Evolutionary conservation across 2,329 filamentous ascomycete genomes (phyloP), one percentile per base, ranked within the genome.

Genomic region (Colletotrichum caudatum): DNA sequence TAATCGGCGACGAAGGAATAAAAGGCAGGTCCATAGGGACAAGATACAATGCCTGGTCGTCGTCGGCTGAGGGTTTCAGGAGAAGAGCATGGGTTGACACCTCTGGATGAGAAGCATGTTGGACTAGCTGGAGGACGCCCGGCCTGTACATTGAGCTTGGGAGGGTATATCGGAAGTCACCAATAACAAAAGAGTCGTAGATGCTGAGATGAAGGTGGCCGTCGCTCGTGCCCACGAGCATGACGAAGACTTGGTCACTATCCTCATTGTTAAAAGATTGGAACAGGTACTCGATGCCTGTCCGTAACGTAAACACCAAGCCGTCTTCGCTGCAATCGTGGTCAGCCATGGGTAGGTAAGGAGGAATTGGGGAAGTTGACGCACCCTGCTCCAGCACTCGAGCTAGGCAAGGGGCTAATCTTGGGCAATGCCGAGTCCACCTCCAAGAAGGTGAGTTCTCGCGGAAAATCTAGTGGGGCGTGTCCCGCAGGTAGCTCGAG

Each of bases 1-100:
- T 93, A 67, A 94, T 89, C 3, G 93, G 93, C 2, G 91, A 92
- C 18, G 91, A 91, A 3, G 91, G 90, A 59, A 97, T 89, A 77
- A 97, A 97, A 0, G 91, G 90, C n/a, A 97, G 84, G 75, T 97
- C 93, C 78, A 97, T 89, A 1, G 93, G 93, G 0, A 95, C 84
- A n/a, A 95, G 82, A 71, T 89, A 87, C 12, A 92, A 78, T 1
- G 84, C 76, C 7, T 83, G 79, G 20, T 80, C 74, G 37, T 84
- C 80, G 7, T 84, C 80, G 1, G 80, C 78, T 26, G 83, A 80
- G n/a, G 82, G 80, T 64, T 82, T 82, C 74, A 92, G 84, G 11
- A 97, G 80, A 1, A 98, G 84, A 12, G 90, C 86, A 79, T 97
- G 94, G 0, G 92, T 94, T n/a, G 93, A 92, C 58, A 91, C 87